phyloP scores from a whole-genome alignment of 2,329 filamentous ascomycete genomes.

The Scedosporium dehoogii region DNA sequence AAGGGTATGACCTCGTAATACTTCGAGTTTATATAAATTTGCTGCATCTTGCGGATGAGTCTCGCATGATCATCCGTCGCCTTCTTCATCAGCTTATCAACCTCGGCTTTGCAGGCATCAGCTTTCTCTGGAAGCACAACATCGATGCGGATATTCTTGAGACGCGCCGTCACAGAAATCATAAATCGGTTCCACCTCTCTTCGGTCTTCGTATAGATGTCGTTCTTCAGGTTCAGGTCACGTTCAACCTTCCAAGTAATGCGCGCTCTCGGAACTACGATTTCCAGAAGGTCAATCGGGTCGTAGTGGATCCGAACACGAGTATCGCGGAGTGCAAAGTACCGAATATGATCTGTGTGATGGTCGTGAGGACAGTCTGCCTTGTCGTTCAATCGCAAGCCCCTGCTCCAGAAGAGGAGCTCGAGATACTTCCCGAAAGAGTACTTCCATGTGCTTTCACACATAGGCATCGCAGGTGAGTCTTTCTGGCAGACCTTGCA shows the following conservation, averaged over 20 bases:
- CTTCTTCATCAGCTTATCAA: slow-evolving; percentile 67
- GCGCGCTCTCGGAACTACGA: slow-evolving; percentile 79
- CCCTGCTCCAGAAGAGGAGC: slow-evolving; percentile 87
- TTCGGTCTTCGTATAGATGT: slow-evolving; percentile 73
- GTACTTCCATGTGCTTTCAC: slow-evolving; percentile 91
- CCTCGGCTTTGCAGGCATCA: slow-evolving; percentile 70
- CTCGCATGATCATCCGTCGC: slow-evolving; percentile 74
- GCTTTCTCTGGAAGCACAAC: slow-evolving; percentile 81
- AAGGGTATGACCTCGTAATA: slow-evolving; percentile 96
- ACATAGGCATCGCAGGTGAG: slow-evolving; percentile 84
- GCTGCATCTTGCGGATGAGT: slow-evolving; percentile 69
- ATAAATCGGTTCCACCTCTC: slow-evolving; percentile 81
- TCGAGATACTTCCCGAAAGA: slow-evolving; percentile 99
- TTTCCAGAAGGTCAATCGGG: slow-evolving; percentile 82
- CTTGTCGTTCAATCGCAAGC: slow-evolving; percentile 62
- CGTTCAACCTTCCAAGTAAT: slow-evolving; percentile 98
- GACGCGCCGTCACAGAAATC: slow-evolving; percentile 68
- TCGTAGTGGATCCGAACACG: slow-evolving; percentile 88
- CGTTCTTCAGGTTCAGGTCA: slow-evolving; percentile 85
- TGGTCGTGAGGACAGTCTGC: slow-evolving; percentile 79
- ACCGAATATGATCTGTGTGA: slow-evolving; percentile 83
- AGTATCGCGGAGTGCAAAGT: slow-evolving; percentile 81
- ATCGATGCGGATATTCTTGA: slow-evolving; percentile 84
- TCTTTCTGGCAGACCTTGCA: slow-evolving; percentile 89
- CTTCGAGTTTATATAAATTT: slow-evolving; percentile 84